Evolutionary conservation across 1,284 basidiomycete species (phyloP).

Genomic region (Kwoniella shivajii): DNA sequence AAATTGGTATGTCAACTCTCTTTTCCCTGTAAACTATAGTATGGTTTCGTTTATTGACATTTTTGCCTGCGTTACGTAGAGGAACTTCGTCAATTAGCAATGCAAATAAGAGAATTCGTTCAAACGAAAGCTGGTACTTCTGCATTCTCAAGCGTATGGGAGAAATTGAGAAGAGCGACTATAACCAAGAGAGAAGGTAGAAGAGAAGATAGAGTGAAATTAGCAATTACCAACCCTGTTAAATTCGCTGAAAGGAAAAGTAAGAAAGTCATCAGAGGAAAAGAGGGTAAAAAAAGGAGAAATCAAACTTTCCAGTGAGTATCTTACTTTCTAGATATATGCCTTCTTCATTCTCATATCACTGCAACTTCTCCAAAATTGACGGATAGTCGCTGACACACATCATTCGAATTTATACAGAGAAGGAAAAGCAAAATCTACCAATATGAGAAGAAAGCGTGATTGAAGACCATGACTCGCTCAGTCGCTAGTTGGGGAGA

Average conservation of each 20-base stretch:
- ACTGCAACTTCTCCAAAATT: too few species aligned
- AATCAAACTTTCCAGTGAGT: conserved; percentile 52
- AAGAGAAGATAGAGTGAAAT: conserved; percentile 65
- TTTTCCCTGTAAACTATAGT: neutral
- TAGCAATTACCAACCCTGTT: conserved; percentile 54
- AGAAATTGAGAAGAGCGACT: conserved; percentile 72
- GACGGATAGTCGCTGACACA: neutral
- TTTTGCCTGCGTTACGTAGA: conserved; percentile 58
- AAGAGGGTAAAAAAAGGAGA: conserved; percentile 81
- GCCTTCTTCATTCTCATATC: neutral
- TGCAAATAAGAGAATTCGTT: conserved; percentile 85
- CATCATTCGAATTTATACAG: neutral
- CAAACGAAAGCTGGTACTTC: conserved; percentile 82
- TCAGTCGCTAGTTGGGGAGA: too few species aligned
- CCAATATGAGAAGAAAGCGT: conserved; percentile 11
- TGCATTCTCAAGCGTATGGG: conserved; percentile 77
- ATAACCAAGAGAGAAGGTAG: conserved; percentile 72
- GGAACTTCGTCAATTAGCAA: conserved; percentile 77
- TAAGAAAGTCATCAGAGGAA: conserved; percentile 74
- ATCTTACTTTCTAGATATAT: too few species aligned
- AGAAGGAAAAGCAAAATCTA: conserved; percentile 11
- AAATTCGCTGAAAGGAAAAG: conserved; percentile 69
- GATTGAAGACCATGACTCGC: too few species aligned
- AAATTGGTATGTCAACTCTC: conserved; percentile 67
- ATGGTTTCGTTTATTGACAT: neutral